A percentile compares a stretch with the other conserved stretches of the same genome.
Evolutionary conservation across 257 asterid genomes (phyloP).

Genomic region (Phtheirospermum japonicum): DNA sequence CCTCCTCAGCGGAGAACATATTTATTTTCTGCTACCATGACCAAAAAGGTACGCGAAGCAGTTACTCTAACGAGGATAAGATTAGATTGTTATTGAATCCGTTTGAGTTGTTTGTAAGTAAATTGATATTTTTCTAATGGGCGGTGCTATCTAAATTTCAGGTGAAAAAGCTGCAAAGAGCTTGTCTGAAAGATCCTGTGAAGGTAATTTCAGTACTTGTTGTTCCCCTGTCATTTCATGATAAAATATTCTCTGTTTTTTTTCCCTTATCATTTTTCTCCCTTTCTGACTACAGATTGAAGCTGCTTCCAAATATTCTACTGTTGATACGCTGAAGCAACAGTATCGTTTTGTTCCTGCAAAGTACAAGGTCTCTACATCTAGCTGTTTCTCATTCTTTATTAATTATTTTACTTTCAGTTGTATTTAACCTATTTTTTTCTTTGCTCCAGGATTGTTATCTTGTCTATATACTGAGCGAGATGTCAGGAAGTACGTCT

Average conservation of each 20-base stretch:
- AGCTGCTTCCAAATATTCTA: constrained; percentile 82
- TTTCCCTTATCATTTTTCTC: constrained; percentile 18
- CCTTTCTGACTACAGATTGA: constrained; percentile 57
- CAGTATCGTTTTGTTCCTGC: constrained; percentile 82
- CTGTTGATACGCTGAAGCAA: constrained; percentile 88
- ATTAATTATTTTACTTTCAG: neutral
- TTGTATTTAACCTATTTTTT: constrained; percentile 7
- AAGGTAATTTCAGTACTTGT: constrained; percentile 44
- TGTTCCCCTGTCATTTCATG: constrained; percentile 5
- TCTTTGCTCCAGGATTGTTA: constrained; percentile 60
- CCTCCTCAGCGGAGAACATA: constrained; percentile 85
- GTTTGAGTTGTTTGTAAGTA: neutral
- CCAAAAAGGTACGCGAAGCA: constrained; percentile 58
- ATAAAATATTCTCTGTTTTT: neutral
- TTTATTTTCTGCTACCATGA: constrained; percentile 97
- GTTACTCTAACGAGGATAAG: neutral
- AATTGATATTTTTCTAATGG: constrained; percentile 10
- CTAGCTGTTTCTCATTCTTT: neutral
- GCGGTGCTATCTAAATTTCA: constrained; percentile 30
- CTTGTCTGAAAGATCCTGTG: constrained; percentile 86
- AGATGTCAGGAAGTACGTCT: constrained; percentile 67
- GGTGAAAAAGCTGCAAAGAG: constrained; percentile 94
- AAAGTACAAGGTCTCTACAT: constrained; percentile 61
- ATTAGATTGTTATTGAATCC: neutral
- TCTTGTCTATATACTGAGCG: constrained; percentile 77